Evolutionary conservation across 225 moss, liverwort and hornwort species (phyloP).

Genomic region (Pseudoscleropodium purum): DNA sequence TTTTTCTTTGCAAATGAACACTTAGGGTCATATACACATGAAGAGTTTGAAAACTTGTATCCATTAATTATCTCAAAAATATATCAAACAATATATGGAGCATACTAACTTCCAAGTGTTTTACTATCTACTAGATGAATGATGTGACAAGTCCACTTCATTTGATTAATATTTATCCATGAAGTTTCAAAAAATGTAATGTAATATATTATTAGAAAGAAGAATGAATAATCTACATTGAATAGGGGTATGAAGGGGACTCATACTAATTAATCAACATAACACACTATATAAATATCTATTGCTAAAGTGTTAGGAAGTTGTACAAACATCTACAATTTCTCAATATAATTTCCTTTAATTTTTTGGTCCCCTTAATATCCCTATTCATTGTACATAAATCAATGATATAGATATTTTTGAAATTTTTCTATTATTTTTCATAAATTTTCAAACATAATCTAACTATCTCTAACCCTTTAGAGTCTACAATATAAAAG

Average conservation of each 20-base stretch:
- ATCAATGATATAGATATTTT: not conserved
- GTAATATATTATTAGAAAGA: not conserved
- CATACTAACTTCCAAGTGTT: not conserved
- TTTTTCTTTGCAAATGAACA: not conserved
- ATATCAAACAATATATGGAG: not conserved
- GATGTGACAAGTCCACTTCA: not conserved
- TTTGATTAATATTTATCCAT: not conserved
- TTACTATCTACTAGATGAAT: not conserved
- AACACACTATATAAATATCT: too few relatives aligned
- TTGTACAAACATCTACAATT: too few relatives aligned
- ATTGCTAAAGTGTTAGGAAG: too few relatives aligned
- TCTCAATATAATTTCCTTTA: too few relatives aligned
- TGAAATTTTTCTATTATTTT: not conserved
- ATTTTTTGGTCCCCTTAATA: too few relatives aligned
- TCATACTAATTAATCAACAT: too few relatives aligned
- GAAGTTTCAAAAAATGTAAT: not conserved
- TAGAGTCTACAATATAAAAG: not conserved
- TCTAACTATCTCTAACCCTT: not conserved
- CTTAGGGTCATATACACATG: accelerated
- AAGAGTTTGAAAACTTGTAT: not conserved
- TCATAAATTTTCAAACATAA: not conserved
- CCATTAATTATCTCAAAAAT: not conserved
- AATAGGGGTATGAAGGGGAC: too few relatives aligned
- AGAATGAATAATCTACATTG: not conserved
- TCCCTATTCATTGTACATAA: too few relatives aligned